Conservation (phyloP, 768 basidiomycete genomes). For the Filobasidium wieringae region DNA sequence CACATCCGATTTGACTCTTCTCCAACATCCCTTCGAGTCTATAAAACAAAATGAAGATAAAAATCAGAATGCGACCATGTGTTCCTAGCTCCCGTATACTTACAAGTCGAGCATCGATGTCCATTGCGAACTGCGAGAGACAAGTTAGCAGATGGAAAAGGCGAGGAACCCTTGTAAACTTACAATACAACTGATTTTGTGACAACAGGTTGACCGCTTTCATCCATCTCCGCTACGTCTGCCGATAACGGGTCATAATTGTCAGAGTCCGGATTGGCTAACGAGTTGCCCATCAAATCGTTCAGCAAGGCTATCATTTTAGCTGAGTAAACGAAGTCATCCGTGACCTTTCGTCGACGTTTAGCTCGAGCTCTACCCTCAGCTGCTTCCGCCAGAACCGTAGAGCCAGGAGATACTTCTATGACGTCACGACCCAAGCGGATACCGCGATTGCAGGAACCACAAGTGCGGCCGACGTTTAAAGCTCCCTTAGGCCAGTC, state of each 20-base stretch:
- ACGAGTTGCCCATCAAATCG: constrained; percentile 71
- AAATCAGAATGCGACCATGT: constrained; percentile 8
- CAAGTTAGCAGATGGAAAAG: no score
- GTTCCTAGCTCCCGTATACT: neutral
- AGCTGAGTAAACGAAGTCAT: constrained; percentile 53
- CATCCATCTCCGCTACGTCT: constrained; percentile 61
- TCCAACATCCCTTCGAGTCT: constrained; percentile 80
- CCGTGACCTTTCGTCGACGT: constrained; percentile 42
- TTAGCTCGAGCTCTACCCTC: constrained; percentile 64
- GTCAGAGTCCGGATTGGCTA: constrained; percentile 66
- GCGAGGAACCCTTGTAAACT: constrained; percentile 37
- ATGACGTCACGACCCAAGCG: constrained; percentile 58
- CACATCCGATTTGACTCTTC: constrained; percentile 67
- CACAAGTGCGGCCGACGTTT: constrained; percentile 55
- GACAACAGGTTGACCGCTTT: constrained; percentile 56
- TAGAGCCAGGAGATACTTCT: constrained; percentile 59
- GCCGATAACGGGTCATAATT: constrained; percentile 61
- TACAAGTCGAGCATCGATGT: constrained; percentile 55
- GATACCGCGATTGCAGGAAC: constrained; percentile 63
- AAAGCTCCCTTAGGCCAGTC: constrained; percentile 63
- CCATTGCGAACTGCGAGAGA: constrained; percentile 66
- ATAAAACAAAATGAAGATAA: constrained; percentile 29
- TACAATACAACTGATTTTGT: constrained; percentile 94
- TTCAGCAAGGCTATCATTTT: constrained; percentile 72
- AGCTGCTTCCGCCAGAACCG: constrained; percentile 40